Base-by-base conservation (phyloP, 2,329 filamentous ascomycete genomes). In the Diaporthe citri region DNA sequence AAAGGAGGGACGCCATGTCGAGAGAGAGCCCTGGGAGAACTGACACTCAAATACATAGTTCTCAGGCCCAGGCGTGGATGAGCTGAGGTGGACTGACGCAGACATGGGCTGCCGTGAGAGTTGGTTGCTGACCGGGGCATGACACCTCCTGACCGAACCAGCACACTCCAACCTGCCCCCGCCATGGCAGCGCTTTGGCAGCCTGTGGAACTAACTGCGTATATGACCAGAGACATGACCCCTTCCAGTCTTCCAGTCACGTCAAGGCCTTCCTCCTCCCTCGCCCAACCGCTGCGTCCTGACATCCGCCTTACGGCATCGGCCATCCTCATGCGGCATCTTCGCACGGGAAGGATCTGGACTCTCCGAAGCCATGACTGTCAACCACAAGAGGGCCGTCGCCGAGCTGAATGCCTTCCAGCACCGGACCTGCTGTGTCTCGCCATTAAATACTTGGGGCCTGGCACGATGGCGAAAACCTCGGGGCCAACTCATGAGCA, bases 261-360 rank as follows among this genome's bases (percentile, higher is more conserved):
- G 15, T 25, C 59, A 64, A 41, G 5, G 5, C 39, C 59, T 34
- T 64, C n/a, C 25, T 64, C 25, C 5, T 4, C 25, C 4, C 8
- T 25, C 8, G 4, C 5, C 25, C 25, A 46, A 12, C 9, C 25
- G 17, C 59, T 9, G 25, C 41, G 41, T 64, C 59, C 59, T 64
- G 59, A 64, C 59, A 41, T 46, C n/a, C 3, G 39, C 59, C 39
- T 64, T 41, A 46, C 59, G 25, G 59, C 25, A 17, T 22, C n/a
- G 25, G 25, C 41, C 39, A 39, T 64, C 59, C n/a, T 46, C 15
- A 31, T 5, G 9, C n/a, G 6, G 17, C 59, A 22, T 31, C 17
- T 64, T 13, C n/a, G 41, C n/a, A 64, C 39, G 25, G 59, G 59
- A 64, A 64, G 59, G 59, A 64, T 64, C 41, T n/a, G 9, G 59